Evolutionary conservation across 805 yeast species (phyloP).

Genomic region (Yamadazyma takamatsuzukensis): DNA sequence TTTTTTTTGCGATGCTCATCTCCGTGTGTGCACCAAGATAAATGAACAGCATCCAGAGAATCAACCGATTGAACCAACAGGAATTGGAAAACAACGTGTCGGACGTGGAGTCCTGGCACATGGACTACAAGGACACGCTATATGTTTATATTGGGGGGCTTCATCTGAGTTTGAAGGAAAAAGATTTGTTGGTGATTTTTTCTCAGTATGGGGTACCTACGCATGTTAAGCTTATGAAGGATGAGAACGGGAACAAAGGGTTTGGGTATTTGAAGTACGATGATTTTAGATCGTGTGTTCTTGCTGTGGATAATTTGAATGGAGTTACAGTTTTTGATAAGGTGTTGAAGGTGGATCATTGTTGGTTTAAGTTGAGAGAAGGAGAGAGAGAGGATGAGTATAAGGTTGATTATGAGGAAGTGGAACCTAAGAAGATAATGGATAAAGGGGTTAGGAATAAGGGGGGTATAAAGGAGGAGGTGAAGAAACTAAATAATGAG

Average conservation of each 20-base stretch:
- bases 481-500: background rate
- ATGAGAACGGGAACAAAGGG: slow-evolving; percentile 56
- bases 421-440: slow-evolving; percentile 12
- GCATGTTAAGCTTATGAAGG: slow-evolving; percentile 60
- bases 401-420: slow-evolving; percentile 21
- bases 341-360: slow-evolving; percentile 64
- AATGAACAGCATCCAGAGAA: slow-evolving; percentile 40
- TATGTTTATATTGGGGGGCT: slow-evolving; percentile 76
- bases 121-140: slow-evolving; percentile 73
- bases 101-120: slow-evolving; percentile 81
- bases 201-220: slow-evolving; percentile 90
- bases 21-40: background rate
- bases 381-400: slow-evolving; percentile 48
- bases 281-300: slow-evolving; percentile 70
- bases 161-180: slow-evolving; percentile 62
- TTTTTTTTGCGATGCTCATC: slow-evolving; percentile 1
- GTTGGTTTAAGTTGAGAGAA: slow-evolving; percentile 52
- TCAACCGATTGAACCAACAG: slow-evolving; percentile 56
- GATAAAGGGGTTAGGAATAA: background rate
- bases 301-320: slow-evolving; percentile 87
- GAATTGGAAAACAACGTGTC: slow-evolving; percentile 64
- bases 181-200: slow-evolving; percentile 72
- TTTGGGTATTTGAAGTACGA: slow-evolving; percentile 82
- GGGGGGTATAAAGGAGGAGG: background rate
- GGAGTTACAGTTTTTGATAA: slow-evolving; percentile 57